Conservation (phyloP, 768 basidiomycete species). For the Pleurotus tuoliensis region DNA sequence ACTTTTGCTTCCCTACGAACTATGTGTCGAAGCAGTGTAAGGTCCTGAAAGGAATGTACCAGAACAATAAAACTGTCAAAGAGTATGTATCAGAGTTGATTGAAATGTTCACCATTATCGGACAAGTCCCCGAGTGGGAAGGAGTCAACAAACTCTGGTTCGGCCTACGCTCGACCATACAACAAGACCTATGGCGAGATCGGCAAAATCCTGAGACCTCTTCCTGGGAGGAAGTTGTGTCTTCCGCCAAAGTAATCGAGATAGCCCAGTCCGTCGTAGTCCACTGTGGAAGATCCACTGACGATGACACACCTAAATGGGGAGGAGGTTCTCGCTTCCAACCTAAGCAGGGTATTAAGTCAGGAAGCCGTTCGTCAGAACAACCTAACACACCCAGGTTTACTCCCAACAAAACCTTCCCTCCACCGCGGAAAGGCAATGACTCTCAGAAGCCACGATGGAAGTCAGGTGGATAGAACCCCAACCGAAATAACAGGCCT, state of each 20-base stretch:
- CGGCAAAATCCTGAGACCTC: conserved; percentile 22
- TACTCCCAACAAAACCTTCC: too few species aligned
- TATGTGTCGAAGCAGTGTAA: conserved; percentile 14
- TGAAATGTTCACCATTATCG: conserved; percentile 29
- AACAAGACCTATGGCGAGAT: conserved; percentile 24
- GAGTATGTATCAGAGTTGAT: conserved; percentile 31
- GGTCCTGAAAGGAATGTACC: conserved; percentile 19
- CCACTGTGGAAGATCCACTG: neutral
- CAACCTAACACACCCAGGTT: too few species aligned
- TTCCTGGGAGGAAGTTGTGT: conserved; percentile 19
- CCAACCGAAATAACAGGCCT: neutral
- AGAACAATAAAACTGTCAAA: conserved; percentile 19
- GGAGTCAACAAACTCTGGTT: conserved; percentile 30
- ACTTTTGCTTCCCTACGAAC: conserved; percentile 32
- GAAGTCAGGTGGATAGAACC: too few species aligned
- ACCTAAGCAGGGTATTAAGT: neutral
- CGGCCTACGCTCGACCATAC: conserved; percentile 21
- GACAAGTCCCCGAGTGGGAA: conserved; percentile 20
- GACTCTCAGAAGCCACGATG: neutral
- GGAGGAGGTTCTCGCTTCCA: neutral
- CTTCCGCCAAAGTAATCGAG: conserved; percentile 27
- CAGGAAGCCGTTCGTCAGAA: too few species aligned
- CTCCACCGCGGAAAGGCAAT: too few species aligned
- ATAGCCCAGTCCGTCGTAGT: conserved; percentile 16
- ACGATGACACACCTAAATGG: neutral